Evolutionary conservation across 306 rosid genomes (phyloP), one percentile per base, ranked within the genome.

Genomic region (Crataegus laevigata): DNA sequence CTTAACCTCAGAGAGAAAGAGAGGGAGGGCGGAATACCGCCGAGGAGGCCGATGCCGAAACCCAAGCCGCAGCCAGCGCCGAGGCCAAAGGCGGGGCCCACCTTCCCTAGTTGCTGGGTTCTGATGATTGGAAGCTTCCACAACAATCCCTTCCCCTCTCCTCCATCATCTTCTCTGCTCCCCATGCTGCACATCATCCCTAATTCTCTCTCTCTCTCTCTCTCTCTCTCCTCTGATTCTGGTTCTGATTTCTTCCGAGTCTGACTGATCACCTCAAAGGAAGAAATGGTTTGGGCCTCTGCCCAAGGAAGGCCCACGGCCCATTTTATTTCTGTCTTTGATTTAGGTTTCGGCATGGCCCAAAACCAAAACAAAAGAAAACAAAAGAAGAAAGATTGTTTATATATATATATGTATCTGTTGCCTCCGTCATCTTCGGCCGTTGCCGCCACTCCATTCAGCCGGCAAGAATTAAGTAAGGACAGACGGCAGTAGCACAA

Each of bases 51-150:
- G 75, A 87, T 8, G 76, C 97, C 97, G 75, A 94, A 69, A 60
- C 97, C 98, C n/a, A 91, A 4, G 38, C 97, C 98, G 58, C 96
- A 91, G 43, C 98, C 96, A 15, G 84, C 89, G 75, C 94, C 97
- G 69, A 94, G 0, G 25, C 97, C 97, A 52, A 94, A 94, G 71
- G 87, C 93, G 69, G 98, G 98, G 1, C 97, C 97, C 63, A 94
- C 21, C 80, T 91, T 94, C 11, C 97, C 96, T 22, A 91, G 66
- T 8, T 83, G 77, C 43, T 74, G 74, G 32, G 89, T 75, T 51
- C 55, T 79, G 29, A 89, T 11, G 58, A 73, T 86, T 21, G 96
- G 97, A 72, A 93, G 97, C 88, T 85, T 93, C 98, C 97, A 91
- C 54, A 88, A 42, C 78, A 84, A 74, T 50, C 97, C 96, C 78